Base-by-base conservation (phyloP, 2,329 filamentous ascomycete species). In the Monosporascus sp. region DNA sequence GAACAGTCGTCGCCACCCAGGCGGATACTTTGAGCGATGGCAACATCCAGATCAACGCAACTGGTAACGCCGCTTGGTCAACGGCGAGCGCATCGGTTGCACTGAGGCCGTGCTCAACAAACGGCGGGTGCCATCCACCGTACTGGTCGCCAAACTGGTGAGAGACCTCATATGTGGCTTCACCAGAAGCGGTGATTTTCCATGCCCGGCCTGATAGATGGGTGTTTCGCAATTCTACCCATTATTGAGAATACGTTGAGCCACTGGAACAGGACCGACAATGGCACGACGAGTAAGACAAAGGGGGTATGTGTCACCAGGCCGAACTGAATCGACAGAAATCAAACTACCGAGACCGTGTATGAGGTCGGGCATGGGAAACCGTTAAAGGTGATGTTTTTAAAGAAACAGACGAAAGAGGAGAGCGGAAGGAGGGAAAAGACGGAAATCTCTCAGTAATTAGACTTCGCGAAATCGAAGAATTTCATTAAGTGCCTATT, bases 21-120 rank as follows among this genome's bases (percentile, higher is more conserved):
- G 61, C 62, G 2, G 61, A 57, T 0, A 62, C 74, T 0, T 65
- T 78, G 2, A 58, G 57, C 27, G 60, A 69, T 0, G 76, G 76
- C 4, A 66, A 70, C n/a, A 61, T 78, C 22, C 65, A 70, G 54
- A 62, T 78, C 43, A 70, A 68, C 47, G 69, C 71, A 4, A 69
- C 69, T 0, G 75, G 75, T 3, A n/a, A n/a, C n/a, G n/a, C n/a
- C n/a, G n/a, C n/a, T n/a, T 71, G 1, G 67, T 73, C 43, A 68
- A 76, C 37, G 75, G 75, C 3, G 18, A 72, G 54, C 73, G 72
- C 52, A 73, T 79, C 46, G 57, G 61, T 1, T 79, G 74, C 50
- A 59, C 75, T n/a, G 75, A 79, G 52, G 60, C 67, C 1, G 68
- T 78, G 7, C 61, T 79, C 39, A 72, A 72, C 53, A 65, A 63